Conservation (phyloP, 1,139 yeast genomes). For the Hansenula sp. region DNA sequence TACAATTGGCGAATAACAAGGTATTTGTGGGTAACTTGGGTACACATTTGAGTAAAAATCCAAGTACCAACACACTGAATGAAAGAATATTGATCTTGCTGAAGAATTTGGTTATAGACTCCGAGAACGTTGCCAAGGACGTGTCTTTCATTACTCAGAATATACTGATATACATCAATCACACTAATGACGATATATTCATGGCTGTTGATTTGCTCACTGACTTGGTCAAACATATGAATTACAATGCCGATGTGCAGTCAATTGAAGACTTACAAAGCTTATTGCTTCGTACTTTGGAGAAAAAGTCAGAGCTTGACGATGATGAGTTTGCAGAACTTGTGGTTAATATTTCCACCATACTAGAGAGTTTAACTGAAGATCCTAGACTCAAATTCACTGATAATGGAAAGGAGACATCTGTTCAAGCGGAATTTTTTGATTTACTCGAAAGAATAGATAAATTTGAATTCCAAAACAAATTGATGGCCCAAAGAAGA, state of each 20-base stretch:
- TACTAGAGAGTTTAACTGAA: slow-evolving; percentile 16
- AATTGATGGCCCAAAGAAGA: slow-evolving; percentile 15
- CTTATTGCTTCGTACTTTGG: slow-evolving; percentile 5
- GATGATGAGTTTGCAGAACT: slow-evolving; percentile 21
- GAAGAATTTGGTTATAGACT: slow-evolving; percentile 20
- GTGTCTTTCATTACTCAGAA: slow-evolving; percentile 9
- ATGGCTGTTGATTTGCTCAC: slow-evolving; percentile 15
- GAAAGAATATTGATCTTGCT: slow-evolving; percentile 14
- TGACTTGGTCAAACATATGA: slow-evolving; percentile 10
- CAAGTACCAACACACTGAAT: slow-evolving; percentile 18
- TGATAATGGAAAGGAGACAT: slow-evolving; percentile 9
- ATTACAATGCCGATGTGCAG: slow-evolving; percentile 4
- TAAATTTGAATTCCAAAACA: slow-evolving; percentile 14
- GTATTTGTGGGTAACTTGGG: slow-evolving; percentile 9
- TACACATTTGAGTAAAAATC: slow-evolving; percentile 10
- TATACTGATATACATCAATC: slow-evolving; percentile 8
- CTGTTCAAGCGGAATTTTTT: slow-evolving; percentile 8
- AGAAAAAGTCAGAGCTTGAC: slow-evolving; percentile 7
- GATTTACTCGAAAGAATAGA: slow-evolving; percentile 5
- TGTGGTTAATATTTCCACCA: slow-evolving; percentile 10
- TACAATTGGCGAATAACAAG: slow-evolving; percentile 4
- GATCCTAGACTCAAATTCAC: slow-evolving; percentile 11
- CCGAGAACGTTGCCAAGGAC: slow-evolving; percentile 8
- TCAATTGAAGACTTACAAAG: slow-evolving; percentile 7
- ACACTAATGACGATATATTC: slow-evolving; percentile 7